A percentile compares a stretch with the other conserved stretches of the same genome.
Conservation (phyloP, 2,329 filamentous ascomycete genomes). For the Paracamarosporium sp. region DNA sequence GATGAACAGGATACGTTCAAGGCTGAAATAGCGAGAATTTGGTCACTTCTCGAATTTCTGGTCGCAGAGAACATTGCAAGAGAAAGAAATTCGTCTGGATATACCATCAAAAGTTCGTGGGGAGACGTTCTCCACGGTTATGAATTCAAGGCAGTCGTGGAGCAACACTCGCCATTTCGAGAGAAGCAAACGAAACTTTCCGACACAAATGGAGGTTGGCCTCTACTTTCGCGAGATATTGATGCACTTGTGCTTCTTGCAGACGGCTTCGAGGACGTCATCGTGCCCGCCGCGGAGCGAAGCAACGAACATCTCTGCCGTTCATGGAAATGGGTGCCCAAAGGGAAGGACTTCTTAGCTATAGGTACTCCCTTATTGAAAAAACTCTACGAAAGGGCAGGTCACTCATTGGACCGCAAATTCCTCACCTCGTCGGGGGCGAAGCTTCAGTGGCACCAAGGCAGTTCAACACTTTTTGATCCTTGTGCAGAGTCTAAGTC, state of each 20-base stretch:
- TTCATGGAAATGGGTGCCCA: constrained; percentile 15
- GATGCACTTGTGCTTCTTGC: constrained; percentile 25
- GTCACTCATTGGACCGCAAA: constrained; percentile 13
- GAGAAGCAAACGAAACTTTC: constrained; percentile 13
- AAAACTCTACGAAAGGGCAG: constrained; percentile 21
- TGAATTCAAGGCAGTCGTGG: constrained; percentile 23
- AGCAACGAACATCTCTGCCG: constrained; percentile 12
- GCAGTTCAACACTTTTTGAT: constrained; percentile 15
- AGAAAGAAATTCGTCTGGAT: constrained; percentile 7
- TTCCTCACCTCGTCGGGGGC: constrained; percentile 16
- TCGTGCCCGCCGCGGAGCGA: constrained; percentile 8
- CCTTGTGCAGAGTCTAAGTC: constrained; percentile 3
- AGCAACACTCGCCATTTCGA: constrained; percentile 17
- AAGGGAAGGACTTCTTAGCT: constrained; percentile 20
- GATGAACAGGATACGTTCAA: constrained; percentile 18
- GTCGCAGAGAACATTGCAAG: constrained; percentile 17
- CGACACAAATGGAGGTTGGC: constrained; percentile 23
- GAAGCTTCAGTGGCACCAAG: constrained; percentile 23
- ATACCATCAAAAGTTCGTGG: constrained; percentile 5
- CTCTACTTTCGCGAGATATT: constrained; percentile 18
- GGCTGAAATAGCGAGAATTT: constrained; percentile 16
- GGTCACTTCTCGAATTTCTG: constrained; percentile 24
- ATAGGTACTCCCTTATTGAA: constrained; percentile 14
- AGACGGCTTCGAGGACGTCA: constrained; percentile 23
- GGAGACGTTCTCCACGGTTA: constrained; percentile 15